Evolutionary conservation across 176 grass and related monocot species (phyloP).

Genomic region (Avena atlantica): DNA sequence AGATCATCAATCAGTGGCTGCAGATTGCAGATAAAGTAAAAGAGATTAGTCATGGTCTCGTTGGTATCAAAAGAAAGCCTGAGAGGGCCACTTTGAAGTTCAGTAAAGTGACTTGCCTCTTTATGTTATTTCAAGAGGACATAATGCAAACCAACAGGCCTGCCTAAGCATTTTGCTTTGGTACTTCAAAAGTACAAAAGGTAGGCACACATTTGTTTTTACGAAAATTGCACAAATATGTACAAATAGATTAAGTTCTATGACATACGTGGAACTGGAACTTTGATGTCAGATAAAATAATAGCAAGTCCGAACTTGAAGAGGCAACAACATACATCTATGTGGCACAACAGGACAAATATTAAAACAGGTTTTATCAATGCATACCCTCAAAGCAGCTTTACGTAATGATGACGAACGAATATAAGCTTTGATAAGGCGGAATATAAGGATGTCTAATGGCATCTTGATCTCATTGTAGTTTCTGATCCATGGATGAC

Average conservation of each 20-base stretch:
- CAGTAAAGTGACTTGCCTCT: background rate
- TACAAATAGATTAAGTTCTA: background rate
- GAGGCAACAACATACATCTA: background rate
- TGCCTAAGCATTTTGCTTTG: background rate
- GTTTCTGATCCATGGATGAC: slow-evolving; percentile 95
- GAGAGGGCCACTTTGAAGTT: background rate
- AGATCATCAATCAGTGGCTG: slow-evolving; percentile 16
- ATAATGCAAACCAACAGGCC: background rate
- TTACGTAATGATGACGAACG: slow-evolving; percentile 77
- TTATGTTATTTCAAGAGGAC: background rate
- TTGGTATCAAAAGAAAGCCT: slow-evolving; percentile 14
- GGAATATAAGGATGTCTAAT: slow-evolving; percentile 74
- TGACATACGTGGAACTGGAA: background rate
- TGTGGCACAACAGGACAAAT: slow-evolving; percentile 24
- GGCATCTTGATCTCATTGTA: slow-evolving; percentile 71
- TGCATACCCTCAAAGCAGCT: slow-evolving; percentile 71
- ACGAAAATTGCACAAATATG: background rate
- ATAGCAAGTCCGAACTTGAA: background rate
- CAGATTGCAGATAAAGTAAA: slow-evolving; percentile 33
- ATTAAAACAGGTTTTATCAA: slow-evolving; percentile 21
- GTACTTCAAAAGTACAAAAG: background rate
- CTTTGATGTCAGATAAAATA: slow-evolving; percentile 4
- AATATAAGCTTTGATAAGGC: slow-evolving; percentile 80
- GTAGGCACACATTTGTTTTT: background rate
- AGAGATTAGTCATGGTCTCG: background rate